phyloP scores from a whole-genome alignment of 306 rosid genomes.

The barrel medic (Medicago truncatula) region DNA sequence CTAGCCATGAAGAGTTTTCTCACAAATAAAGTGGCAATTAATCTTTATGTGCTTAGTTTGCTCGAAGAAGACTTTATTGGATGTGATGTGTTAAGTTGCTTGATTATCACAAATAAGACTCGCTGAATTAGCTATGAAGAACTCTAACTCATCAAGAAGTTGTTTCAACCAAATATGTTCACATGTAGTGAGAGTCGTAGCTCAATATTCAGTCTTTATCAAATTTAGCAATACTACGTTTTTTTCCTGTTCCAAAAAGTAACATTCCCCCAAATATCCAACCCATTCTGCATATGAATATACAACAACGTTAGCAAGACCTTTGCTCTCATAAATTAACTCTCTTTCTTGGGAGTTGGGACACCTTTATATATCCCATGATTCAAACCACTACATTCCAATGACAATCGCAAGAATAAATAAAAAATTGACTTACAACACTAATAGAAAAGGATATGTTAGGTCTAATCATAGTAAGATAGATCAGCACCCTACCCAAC shows the following conservation, averaged over 20 bases:
- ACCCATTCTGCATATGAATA: not conserved
- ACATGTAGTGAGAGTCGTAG: not conserved
- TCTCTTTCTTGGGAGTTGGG: too few species aligned
- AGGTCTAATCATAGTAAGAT: too few species aligned
- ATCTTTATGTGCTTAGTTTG: not conserved
- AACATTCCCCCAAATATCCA: not conserved
- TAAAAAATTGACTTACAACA: too few species aligned
- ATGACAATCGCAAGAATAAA: too few species aligned
- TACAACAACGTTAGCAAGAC: not conserved
- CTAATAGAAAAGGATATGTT: too few species aligned
- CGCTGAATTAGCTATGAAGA: not conserved
- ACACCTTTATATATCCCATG: too few species aligned
- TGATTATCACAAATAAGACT: not conserved
- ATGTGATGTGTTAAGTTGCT: not conserved
- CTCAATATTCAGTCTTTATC: not conserved
- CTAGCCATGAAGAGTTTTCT: not conserved
- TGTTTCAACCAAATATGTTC: not conserved
- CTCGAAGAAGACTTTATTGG: not conserved
- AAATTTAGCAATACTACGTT: not conserved
- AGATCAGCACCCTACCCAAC: too few species aligned
- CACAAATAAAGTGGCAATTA: not conserved
- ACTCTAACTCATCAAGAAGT: not conserved
- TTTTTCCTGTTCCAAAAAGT: not conserved
- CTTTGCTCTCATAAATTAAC: too few species aligned
- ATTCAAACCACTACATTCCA: too few species aligned